Percentiles rank a stretch among this genome's conserved stretches.
These are phyloP conservation scores for Pythium dissotocum DNA, from an alignment of 352 stramenopile species.

Conservation along the genomic window DNA sequence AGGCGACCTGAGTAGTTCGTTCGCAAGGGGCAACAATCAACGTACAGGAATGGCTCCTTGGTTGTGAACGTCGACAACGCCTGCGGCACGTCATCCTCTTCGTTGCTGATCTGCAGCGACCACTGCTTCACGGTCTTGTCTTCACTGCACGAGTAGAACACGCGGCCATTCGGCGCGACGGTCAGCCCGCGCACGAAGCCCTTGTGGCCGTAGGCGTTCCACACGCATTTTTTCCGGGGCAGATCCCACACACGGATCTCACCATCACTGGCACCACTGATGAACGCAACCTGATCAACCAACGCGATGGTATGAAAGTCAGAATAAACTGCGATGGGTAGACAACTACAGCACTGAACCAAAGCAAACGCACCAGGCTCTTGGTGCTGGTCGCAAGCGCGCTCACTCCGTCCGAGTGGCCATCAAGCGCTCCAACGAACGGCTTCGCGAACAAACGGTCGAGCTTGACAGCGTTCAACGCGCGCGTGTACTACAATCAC, in stretches of 20 bases:
- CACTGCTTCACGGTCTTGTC: slow-evolving; percentile 96
- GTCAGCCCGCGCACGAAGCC: slow-evolving; percentile 94
- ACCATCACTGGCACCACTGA: slow-evolving; percentile 90
- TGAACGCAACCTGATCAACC: slow-evolving; percentile 49
- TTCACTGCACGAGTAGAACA: slow-evolving; percentile 94
- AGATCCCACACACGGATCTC: slow-evolving; percentile 98
- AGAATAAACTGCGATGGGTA: neutral
- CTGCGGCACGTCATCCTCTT: slow-evolving; percentile 70
- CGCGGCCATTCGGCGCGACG: slow-evolving; percentile 68
- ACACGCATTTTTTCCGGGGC: slow-evolving; percentile 92
- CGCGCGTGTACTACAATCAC: slow-evolving; percentile 94
- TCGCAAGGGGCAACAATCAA: neutral
- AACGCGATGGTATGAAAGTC: neutral
- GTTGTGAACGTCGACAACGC: slow-evolving; percentile 75
- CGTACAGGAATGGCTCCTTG: slow-evolving; percentile 86
- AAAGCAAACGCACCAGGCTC: slow-evolving; percentile 57
- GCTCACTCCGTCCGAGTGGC: slow-evolving; percentile 97
- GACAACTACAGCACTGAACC: neutral
- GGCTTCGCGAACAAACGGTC: slow-evolving; percentile 99
- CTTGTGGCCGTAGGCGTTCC: slow-evolving; percentile 91
- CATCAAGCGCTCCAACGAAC: slow-evolving; percentile 96
- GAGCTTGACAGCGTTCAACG: slow-evolving; percentile 97
- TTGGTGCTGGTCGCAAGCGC: slow-evolving; percentile 90
- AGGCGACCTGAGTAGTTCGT: neutral
- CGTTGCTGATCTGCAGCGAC: slow-evolving; percentile 68